phyloP scores from a whole-genome alignment of 225 moss, liverwort and hornwort species.

The Pseudisothecium myosuroides region DNA sequence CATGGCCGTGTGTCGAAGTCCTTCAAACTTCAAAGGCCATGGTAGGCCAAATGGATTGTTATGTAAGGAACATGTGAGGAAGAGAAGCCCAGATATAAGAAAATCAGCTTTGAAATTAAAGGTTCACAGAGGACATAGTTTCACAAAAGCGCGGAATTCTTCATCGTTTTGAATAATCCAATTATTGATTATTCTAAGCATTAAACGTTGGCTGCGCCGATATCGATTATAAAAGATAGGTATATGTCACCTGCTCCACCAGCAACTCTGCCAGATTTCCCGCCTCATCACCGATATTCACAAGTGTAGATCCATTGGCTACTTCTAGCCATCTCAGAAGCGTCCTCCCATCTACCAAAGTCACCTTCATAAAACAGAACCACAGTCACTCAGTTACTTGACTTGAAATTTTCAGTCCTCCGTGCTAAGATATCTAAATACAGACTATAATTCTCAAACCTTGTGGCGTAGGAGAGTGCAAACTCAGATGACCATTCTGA shows the following conservation, averaged over 20 bases:
- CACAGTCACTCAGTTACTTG: neutral
- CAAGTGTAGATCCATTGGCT: conserved; percentile 10
- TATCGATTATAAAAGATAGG: neutral
- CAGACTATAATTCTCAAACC: neutral
- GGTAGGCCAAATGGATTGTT: neutral
- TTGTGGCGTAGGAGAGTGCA: neutral
- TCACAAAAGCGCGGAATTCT: neutral
- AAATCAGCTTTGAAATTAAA: neutral
- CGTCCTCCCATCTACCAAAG: conserved; percentile 43
- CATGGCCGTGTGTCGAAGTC: neutral
- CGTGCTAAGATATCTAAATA: neutral
- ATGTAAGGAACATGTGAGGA: neutral
- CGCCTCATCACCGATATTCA: conserved; percentile 6
- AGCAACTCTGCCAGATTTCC: conserved; percentile 33
- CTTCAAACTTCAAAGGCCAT: neutral
- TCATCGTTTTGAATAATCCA: neutral
- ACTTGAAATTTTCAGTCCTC: neutral
- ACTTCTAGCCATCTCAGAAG: conserved; percentile 35
- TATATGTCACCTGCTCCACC: conserved; percentile 37
- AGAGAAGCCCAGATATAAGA: neutral
- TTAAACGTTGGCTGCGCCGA: neutral
- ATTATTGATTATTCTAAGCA: neutral
- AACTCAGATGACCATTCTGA: neutral
- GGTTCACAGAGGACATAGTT: neutral
- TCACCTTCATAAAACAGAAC: conserved; percentile 30